A percentile compares a stretch with the other conserved stretches of the same genome.
phyloP scores from a whole-genome alignment of 768 basidiomycete species.

The Tulasnella sp. region DNA sequence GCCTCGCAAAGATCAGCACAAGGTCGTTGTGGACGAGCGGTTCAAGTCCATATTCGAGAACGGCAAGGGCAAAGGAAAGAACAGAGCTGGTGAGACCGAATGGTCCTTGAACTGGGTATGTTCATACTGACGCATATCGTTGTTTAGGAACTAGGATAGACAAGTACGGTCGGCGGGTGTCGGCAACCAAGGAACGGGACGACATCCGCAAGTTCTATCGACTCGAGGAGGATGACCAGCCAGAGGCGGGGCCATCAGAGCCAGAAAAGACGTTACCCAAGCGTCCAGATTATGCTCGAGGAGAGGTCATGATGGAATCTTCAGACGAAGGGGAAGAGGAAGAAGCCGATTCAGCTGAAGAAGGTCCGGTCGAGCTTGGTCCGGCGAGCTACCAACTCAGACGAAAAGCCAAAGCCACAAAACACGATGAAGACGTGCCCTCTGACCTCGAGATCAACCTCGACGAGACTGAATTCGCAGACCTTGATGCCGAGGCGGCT shows the following conservation, averaged over 20 bases:
- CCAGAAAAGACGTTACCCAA: conserved; percentile 35
- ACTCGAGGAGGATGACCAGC: conserved; percentile 46
- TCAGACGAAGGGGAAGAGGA: conserved; percentile 61
- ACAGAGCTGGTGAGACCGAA: not conserved
- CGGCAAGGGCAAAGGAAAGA: conserved; percentile 39
- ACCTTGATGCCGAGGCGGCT: conserved; percentile 70
- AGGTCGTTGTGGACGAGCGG: conserved; percentile 86
- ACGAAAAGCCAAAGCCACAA: conserved; percentile 40
- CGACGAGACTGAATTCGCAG: conserved; percentile 68
- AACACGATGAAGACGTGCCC: conserved; percentile 33
- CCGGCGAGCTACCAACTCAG: conserved; percentile 46
- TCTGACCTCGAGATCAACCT: conserved; percentile 63
- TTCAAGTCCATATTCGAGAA: conserved; percentile 75
- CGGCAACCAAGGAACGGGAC: conserved; percentile 67
- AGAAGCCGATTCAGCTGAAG: conserved; percentile 42
- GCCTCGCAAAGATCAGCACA: conserved; percentile 72
- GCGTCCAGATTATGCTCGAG: conserved; percentile 81
- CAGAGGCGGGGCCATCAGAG: conserved; percentile 37
- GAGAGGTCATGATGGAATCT: conserved; percentile 80
- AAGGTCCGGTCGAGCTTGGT: conserved; percentile 50
- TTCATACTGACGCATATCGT: not conserved
- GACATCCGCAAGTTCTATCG: conserved; percentile 78
- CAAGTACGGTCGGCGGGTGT: conserved; percentile 79
- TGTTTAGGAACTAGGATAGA: conserved; percentile 60
- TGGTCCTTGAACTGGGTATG: not conserved